phyloP scores from a whole-genome alignment of 768 basidiomycete genomes.

The Naematelia encephala region DNA sequence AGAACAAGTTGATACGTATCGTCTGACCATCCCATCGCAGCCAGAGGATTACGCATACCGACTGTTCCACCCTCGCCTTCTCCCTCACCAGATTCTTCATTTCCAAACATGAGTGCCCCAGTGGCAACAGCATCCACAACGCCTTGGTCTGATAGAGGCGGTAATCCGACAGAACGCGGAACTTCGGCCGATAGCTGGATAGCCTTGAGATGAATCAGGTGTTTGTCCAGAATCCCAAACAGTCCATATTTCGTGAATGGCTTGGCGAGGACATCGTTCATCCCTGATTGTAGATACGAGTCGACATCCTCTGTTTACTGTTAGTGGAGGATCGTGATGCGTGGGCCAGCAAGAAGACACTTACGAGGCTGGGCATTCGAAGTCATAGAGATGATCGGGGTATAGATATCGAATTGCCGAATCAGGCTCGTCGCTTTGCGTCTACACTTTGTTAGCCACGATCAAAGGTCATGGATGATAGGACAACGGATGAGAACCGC shows the following conservation, averaged over 20 bases:
- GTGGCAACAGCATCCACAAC: conserved; percentile 43
- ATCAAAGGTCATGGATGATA: too few species aligned
- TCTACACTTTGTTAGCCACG: conserved; percentile 11
- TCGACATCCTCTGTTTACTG: conserved; percentile 37
- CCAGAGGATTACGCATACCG: conserved; percentile 63
- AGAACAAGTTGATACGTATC: conserved; percentile 81
- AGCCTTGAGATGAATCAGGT: conserved; percentile 78
- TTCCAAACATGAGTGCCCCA: conserved; percentile 9
- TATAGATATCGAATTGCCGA: conserved; percentile 88
- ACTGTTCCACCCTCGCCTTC: conserved; percentile 1
- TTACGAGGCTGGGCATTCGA: conserved; percentile 89
- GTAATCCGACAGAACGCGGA: conserved; percentile 65
- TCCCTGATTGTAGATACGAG: conserved; percentile 56
- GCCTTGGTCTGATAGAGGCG: conserved; percentile 52
- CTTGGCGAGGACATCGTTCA: conserved; percentile 96
- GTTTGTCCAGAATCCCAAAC: conserved; percentile 92
- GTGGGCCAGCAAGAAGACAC: conserved; percentile 15
- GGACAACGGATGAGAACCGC: too few species aligned
- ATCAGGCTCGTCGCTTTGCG: conserved; percentile 77
- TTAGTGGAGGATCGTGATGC: neutral
- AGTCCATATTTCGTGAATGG: conserved; percentile 94
- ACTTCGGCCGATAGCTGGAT: conserved; percentile 69
- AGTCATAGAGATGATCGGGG: conserved; percentile 98
- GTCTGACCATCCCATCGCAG: conserved; percentile 80
- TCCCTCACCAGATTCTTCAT: conserved; percentile 1